Percentiles rank a stretch among this genome's conserved stretches.
These are phyloP conservation scores for Talaromyces proteolyticus DNA, from an alignment of 495 filamentous ascomycete species.

Conservation along the genomic window DNA sequence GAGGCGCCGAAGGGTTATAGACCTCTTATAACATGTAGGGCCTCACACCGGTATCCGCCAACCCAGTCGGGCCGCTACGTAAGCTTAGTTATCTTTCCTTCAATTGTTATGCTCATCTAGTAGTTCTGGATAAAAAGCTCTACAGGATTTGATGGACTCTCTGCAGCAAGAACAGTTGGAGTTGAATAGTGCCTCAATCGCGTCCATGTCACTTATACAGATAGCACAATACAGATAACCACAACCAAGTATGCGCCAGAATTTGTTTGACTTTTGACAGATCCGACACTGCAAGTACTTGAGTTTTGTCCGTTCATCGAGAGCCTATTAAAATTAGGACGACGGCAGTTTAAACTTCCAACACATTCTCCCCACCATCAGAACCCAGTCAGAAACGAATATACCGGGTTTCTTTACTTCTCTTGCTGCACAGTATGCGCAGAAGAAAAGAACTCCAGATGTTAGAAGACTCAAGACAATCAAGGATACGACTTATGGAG, in stretches of 20 bases:
- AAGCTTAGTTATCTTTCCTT: not conserved
- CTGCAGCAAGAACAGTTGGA: not conserved
- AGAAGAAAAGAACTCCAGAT: constrained; percentile 8
- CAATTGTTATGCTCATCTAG: not conserved
- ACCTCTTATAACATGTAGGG: too few relatives aligned
- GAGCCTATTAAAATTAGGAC: constrained; percentile 21
- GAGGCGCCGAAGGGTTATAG: too few relatives aligned
- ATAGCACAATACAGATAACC: not conserved
- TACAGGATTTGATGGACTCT: not conserved
- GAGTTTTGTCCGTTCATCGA: not conserved
- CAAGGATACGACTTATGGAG: constrained; percentile 32
- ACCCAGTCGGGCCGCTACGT: too few relatives aligned
- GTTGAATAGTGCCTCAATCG: not conserved
- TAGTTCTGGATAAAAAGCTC: not conserved
- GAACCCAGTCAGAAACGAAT: constrained; percentile 41
- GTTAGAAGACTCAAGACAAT: constrained; percentile 4
- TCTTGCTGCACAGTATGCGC: constrained; percentile 34
- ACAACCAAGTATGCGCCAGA: not conserved
- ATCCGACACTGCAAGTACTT: not conserved
- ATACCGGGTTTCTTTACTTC: constrained; percentile 48
- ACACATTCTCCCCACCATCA: constrained; percentile 38
- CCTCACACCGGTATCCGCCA: too few relatives aligned
- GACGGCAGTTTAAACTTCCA: constrained; percentile 33
- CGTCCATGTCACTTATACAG: not conserved
- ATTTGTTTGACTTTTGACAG: not conserved